Percentiles rank a stretch among this genome's conserved stretches.
Evolutionary conservation across 805 yeast species (phyloP).

Genomic region (Ogataea minuta): DNA sequence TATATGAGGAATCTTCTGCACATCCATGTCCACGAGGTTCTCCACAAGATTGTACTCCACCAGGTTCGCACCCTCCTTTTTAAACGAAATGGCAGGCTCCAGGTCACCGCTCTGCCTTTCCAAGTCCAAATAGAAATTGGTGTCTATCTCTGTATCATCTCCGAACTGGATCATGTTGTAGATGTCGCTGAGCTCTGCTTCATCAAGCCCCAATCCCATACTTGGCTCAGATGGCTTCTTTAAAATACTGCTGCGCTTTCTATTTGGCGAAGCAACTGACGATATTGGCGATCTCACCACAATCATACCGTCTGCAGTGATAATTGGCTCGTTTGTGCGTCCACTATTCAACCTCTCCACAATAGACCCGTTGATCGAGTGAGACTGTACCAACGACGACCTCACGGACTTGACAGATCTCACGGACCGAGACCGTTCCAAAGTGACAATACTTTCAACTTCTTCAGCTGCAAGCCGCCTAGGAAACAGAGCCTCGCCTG

Average conservation of each 20-base stretch:
- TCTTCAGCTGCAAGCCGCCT: slow-evolving; percentile 64
- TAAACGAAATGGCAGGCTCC: slow-evolving; percentile 6
- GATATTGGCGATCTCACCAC: slow-evolving; percentile 36
- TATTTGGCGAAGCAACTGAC: slow-evolving; percentile 13
- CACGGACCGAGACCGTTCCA: slow-evolving; percentile 64
- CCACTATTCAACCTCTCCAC: slow-evolving; percentile 24
- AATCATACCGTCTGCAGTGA: slow-evolving; percentile 43
- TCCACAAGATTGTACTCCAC: too few relatives aligned
- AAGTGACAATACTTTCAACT: slow-evolving; percentile 68
- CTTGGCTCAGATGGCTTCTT: slow-evolving; percentile 9
- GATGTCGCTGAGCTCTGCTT: slow-evolving; percentile 27
- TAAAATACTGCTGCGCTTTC: slow-evolving; percentile 7
- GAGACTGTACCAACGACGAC: slow-evolving; percentile 17
- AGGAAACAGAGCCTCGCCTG: slow-evolving; percentile 68
- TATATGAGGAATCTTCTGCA: too few relatives aligned
- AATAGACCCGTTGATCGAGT: slow-evolving; percentile 26
- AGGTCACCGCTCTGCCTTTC: neutral
- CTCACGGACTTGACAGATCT: slow-evolving; percentile 51
- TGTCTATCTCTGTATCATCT: slow-evolving; percentile 25
- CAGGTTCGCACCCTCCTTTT: neutral
- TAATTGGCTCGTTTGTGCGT: slow-evolving; percentile 18
- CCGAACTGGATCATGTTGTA: slow-evolving; percentile 32
- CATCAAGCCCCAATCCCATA: slow-evolving; percentile 10
- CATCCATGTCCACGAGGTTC: too few relatives aligned
- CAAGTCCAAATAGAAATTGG: slow-evolving; percentile 25